Base-by-base conservation (phyloP, 108 stramenopile species). In the Schizochytrium sp. region DNA sequence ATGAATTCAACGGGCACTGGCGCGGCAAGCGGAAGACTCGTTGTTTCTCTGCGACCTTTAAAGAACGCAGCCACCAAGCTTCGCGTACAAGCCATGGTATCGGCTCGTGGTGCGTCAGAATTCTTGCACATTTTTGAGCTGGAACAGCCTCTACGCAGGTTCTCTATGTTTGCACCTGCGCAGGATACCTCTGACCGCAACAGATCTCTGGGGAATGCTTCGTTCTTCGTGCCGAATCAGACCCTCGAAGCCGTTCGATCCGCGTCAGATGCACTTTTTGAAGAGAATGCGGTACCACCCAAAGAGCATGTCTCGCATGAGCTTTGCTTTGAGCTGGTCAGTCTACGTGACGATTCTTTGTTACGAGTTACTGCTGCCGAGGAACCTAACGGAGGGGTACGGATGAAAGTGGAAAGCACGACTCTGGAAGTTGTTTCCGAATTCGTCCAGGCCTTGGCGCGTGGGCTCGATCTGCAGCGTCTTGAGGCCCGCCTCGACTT, bases 81-180 rank as follows among this genome's bases (percentile, higher is more conserved):
- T 23, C 60, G 45, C 28, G n/a, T 72, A 14, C 93, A 94, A 76
- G 90, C 58, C 44, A 90, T 93, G 51, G 92, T 94, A 5, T 89
- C 90, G 5, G 53, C 90, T 23, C 72, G 94, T 4, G 87, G 88
- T 34, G 44, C 60, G 21, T 58, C 91, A 16, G 89, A 53, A 51
- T 43, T 55, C 10, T 90, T 93, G 29, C 90, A 89, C 87, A 92
- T 92, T 48, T 92, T 92, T 69, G 94, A 94, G 60, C 28, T 71
- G 48, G 72, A 89, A 25, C 41, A 57, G 47, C 5, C n/a, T 23
- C 25, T 94, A 5, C 41, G 63, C 63, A 28, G 18, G 34, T 18
- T 69, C 8, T 69, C 63, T 16, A 69, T 69, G 63, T 69, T 69
- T 18, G 63, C 18, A 23, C 63, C 63, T 2, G 41, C 63, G 41